A percentile compares a stretch with the other conserved stretches of the same genome.
These are phyloP conservation scores for Pythium brassicae DNA, from an alignment of 352 stramenopile genomes.

Conservation along the genomic window DNA sequence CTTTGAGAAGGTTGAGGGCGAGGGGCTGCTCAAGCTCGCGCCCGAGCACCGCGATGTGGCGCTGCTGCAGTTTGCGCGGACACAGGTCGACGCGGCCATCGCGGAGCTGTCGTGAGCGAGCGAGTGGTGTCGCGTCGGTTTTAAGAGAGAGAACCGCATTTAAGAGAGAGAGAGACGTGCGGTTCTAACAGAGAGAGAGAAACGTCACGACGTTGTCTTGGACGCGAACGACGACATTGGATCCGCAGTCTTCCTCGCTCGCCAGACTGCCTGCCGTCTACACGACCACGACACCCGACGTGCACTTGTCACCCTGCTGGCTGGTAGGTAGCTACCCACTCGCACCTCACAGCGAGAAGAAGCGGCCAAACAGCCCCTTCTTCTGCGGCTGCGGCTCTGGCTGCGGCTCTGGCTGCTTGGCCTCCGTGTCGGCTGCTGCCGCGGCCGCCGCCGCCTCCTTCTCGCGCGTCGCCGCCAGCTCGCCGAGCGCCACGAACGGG, in stretches of 20 bases:
- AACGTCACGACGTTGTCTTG: no score
- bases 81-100: constrained; percentile 53
- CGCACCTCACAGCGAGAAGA: constrained; percentile 59
- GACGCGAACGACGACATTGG: no score
- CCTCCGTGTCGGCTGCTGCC: constrained; percentile 8
- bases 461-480: constrained; percentile 19
- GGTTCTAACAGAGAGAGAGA: no score
- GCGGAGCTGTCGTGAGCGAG: constrained; percentile 43
- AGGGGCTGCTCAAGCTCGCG: constrained; percentile 61
- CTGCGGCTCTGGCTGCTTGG: constrained; percentile 10
- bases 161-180: no score
- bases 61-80: constrained; percentile 58
- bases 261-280: neutral
- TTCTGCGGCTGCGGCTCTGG: constrained; percentile 16
- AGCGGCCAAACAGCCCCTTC: constrained; percentile 60
- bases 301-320: neutral
- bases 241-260: no score
- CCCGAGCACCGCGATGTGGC: constrained; percentile 54
- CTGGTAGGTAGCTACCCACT: neutral
- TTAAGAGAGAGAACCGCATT: no score
- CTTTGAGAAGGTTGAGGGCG: constrained; percentile 84
- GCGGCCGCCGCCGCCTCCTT: neutral
- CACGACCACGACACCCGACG: constrained; percentile 1
- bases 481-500: constrained; percentile 37
- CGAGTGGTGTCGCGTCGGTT: neutral